phyloP scores from a whole-genome alignment of 1,284 basidiomycete genomes.

The Trametes pubescens region DNA sequence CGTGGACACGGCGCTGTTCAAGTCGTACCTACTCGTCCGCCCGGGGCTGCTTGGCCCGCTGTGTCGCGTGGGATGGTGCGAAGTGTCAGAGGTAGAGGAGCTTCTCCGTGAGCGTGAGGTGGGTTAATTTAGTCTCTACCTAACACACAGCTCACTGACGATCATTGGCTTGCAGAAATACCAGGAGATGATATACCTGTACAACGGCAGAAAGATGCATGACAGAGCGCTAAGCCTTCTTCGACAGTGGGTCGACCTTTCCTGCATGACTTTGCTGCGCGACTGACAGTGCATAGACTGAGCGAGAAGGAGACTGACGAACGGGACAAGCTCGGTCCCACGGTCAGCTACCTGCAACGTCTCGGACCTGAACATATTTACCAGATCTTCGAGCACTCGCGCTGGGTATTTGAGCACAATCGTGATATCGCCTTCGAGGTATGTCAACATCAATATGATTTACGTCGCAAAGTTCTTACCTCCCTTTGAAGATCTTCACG shows the following conservation, averaged over 20 bases:
- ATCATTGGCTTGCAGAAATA: slow-evolving; percentile 73
- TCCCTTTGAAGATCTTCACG: slow-evolving; percentile 80
- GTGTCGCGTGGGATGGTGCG: slow-evolving; percentile 95
- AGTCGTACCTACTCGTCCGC: slow-evolving; percentile 87
- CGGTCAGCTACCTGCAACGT: slow-evolving; percentile 91
- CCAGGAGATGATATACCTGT: slow-evolving; percentile 90
- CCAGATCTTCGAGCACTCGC: slow-evolving; percentile 81
- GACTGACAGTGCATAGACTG: slow-evolving; percentile 57
- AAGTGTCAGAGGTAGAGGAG: slow-evolving; percentile 94
- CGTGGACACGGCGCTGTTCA: slow-evolving; percentile 96
- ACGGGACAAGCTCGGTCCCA: slow-evolving; percentile 84
- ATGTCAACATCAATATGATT: slow-evolving; percentile 13
- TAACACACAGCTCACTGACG: neutral
- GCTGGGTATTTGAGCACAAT: slow-evolving; percentile 87
- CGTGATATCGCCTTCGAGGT: slow-evolving; percentile 81
- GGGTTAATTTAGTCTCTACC: slow-evolving; percentile 33
- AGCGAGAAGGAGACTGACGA: slow-evolving; percentile 82
- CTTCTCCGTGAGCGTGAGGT: slow-evolving; percentile 85
- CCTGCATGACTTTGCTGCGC: slow-evolving; percentile 6
- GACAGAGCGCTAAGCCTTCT: slow-evolving; percentile 86
- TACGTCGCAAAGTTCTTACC: neutral
- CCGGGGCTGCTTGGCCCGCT: slow-evolving; percentile 88
- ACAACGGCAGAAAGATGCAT: slow-evolving; percentile 97
- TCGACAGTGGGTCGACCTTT: slow-evolving; percentile 64
- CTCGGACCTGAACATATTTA: slow-evolving; percentile 83